phyloP scores from a whole-genome alignment of 2,329 filamentous ascomycete species.

The Endocalyx cinctus region DNA sequence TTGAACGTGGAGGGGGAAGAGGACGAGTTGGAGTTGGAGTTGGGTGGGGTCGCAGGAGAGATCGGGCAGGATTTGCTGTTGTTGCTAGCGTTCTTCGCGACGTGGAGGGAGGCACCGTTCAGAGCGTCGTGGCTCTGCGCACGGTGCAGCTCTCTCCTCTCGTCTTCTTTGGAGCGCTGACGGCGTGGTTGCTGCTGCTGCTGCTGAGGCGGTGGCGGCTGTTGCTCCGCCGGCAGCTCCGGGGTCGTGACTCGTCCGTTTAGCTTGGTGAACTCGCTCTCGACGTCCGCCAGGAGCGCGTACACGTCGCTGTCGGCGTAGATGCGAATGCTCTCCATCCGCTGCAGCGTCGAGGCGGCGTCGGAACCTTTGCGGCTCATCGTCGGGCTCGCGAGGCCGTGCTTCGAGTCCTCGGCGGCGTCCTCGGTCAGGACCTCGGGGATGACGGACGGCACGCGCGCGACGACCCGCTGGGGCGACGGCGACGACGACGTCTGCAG shows the following conservation, averaged over 20 bases:
- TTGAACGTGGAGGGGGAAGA: conserved; percentile 31
- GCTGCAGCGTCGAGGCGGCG: conserved; percentile 22
- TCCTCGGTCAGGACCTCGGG: conserved; percentile 46
- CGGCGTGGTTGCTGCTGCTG: too few species aligned
- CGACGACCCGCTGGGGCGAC: conserved; percentile 47
- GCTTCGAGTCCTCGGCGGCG: conserved; percentile 33
- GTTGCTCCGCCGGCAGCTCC: too few species aligned
- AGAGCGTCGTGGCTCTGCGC: conserved; percentile 49
- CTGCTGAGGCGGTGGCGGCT: too few species aligned
- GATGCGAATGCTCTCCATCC: conserved; percentile 60
- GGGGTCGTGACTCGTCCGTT: conserved; percentile 24
- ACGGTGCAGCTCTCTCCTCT: conserved; percentile 40
- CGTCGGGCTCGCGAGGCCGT: too few species aligned
- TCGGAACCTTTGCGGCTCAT: conserved; percentile 15
- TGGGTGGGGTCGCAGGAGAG: too few species aligned
- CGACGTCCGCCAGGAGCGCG: conserved; percentile 61
- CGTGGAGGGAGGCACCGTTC: conserved; percentile 26
- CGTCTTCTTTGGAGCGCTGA: conserved; percentile 25
- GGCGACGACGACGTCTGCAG: conserved; percentile 35
- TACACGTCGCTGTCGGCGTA: conserved; percentile 66
- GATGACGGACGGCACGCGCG: conserved; percentile 53
- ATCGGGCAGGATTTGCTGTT: too few species aligned
- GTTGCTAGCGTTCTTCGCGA: conserved; percentile 17
- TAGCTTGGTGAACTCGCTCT: conserved; percentile 52
- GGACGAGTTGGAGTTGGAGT: conserved; percentile 28